Evolutionary conservation across 2,329 filamentous ascomycete genomes (phyloP), one percentile per base, ranked within the genome.

Genomic region (Thermoascus crustaceus): DNA sequence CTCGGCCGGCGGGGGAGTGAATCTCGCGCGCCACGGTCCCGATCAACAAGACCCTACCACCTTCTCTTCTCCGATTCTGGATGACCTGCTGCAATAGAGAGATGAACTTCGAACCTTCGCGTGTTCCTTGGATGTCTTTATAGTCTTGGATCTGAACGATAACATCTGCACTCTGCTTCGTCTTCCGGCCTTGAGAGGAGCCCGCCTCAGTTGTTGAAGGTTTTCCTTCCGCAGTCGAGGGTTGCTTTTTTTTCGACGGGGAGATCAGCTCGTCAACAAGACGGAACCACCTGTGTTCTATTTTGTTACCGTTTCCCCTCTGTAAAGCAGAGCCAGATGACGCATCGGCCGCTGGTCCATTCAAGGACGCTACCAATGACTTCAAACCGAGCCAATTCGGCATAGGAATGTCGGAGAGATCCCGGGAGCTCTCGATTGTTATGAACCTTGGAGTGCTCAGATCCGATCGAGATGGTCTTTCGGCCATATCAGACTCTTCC

Each of bases 111-210:
- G 75, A 69, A 7, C 86, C 85, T 39, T 85, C 78, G 4, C 73
- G 58, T 1, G 82, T 80, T 52, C 75, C 73, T 48, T 73, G 76
- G 6, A 98, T 69, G 44, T 93, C 85, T 35, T 83, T 78, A 50
- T 86, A 83, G 55, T 96, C 85, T 53, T 83, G 76, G 8, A 94
- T 65, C 48, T 85, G 85, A 24, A 93, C 69, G 39, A 96, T 79
- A 5, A 87, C 70, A 16, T 69, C 53, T 49, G 53, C 47, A 35
- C 35, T 41, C 18, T 44, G 42, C 14, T 45, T 48, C 19, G 38
- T 34, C 6, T 45, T 43, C 22, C 29, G 33, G 20, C 37, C 27
- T 33, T 50, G 43, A 20, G 30, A 32, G 6, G 27, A 32, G 25
- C 37, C 39, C 13, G 35, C 35, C 35, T 45, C 27, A 16, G 48